phyloP scores from a whole-genome alignment of 1,139 yeast species.

The Komagataea norvegica region DNA sequence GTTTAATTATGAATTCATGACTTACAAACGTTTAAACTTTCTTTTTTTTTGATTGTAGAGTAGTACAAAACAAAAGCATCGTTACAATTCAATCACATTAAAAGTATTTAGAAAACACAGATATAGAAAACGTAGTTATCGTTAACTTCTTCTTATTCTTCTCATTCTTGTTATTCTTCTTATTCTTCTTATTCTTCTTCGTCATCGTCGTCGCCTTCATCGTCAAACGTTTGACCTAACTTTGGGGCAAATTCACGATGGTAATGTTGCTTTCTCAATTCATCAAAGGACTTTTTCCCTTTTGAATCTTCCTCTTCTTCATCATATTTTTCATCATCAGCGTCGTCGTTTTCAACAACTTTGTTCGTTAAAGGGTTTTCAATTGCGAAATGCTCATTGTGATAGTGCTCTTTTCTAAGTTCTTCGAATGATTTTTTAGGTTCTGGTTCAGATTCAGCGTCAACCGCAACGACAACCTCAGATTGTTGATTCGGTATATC shows the following conservation, averaged over 20 bases:
- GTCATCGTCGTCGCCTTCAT: slow-evolving; percentile 9
- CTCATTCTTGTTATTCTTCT: neutral
- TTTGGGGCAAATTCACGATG: slow-evolving; percentile 17
- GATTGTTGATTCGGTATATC: slow-evolving; percentile 19
- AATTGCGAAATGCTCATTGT: slow-evolving; percentile 55
- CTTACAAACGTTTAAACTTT: too few relatives aligned
- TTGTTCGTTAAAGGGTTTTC: slow-evolving; percentile 2
- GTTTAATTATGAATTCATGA: too few relatives aligned
- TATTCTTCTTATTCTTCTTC: slow-evolving; percentile 3
- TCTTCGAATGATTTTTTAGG: slow-evolving; percentile 50
- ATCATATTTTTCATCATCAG: slow-evolving; percentile 17
- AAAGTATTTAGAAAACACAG: too few relatives aligned
- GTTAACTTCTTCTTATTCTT: too few relatives aligned
- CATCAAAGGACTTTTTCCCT: slow-evolving; percentile 23
- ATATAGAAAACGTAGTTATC: too few relatives aligned
- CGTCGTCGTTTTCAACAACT: slow-evolving; percentile 13
- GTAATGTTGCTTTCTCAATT: slow-evolving; percentile 24
- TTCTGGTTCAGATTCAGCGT: too few relatives aligned
- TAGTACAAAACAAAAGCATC: too few relatives aligned
- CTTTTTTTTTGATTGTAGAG: too few relatives aligned
- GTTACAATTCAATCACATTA: too few relatives aligned
- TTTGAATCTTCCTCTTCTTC: slow-evolving; percentile 12
- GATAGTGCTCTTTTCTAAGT: slow-evolving; percentile 73
- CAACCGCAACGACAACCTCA: slow-evolving; percentile 9
- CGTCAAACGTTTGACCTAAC: slow-evolving; percentile 4